These are phyloP conservation scores for Orychophragmus violaceus DNA, from an alignment of 345 rosid genomes.

Conservation along the genomic window DNA sequence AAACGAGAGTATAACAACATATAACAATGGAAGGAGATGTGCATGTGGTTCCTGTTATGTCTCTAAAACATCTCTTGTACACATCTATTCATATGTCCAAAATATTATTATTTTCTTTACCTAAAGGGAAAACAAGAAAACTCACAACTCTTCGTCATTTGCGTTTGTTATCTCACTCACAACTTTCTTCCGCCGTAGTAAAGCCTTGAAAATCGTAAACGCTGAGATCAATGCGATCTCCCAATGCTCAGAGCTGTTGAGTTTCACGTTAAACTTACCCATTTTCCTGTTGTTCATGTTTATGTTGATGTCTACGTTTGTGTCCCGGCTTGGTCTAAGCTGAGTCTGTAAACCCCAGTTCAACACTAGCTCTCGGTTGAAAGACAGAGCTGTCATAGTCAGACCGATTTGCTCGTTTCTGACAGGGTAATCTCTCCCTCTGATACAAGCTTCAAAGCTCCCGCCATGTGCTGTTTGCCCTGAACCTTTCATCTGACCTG, in stretches of 20 bases:
- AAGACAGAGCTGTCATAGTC: constrained; percentile 58
- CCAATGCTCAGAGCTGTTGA: constrained; percentile 62
- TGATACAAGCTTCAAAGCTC: constrained; percentile 56
- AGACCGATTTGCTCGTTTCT: constrained; percentile 52
- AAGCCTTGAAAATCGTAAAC: constrained; percentile 47
- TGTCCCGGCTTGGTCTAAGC: constrained; percentile 51
- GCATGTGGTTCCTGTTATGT: neutral
- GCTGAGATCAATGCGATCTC: constrained; percentile 56
- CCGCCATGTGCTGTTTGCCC: constrained; percentile 68
- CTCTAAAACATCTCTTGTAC: constrained; percentile 8
- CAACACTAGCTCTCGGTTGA: constrained; percentile 59
- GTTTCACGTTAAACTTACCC: constrained; percentile 67
- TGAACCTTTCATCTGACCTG: constrained; percentile 56
- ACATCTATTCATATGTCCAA: constrained; percentile 22
- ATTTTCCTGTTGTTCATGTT: constrained; percentile 67
- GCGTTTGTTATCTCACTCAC: constrained; percentile 28
- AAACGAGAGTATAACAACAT: neutral
- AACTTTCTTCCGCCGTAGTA: constrained; percentile 40
- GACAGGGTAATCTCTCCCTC: constrained; percentile 81
- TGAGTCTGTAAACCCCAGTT: constrained; percentile 68
- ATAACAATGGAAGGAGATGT: constrained; percentile 9
- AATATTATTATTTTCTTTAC: neutral
- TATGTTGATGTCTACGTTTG: constrained; percentile 45
- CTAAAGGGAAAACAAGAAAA: neutral
- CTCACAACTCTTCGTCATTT: constrained; percentile 40